phyloP scores from a whole-genome alignment of 2,329 filamentous ascomycete genomes.

The Pseudogymnoascus sp. region DNA sequence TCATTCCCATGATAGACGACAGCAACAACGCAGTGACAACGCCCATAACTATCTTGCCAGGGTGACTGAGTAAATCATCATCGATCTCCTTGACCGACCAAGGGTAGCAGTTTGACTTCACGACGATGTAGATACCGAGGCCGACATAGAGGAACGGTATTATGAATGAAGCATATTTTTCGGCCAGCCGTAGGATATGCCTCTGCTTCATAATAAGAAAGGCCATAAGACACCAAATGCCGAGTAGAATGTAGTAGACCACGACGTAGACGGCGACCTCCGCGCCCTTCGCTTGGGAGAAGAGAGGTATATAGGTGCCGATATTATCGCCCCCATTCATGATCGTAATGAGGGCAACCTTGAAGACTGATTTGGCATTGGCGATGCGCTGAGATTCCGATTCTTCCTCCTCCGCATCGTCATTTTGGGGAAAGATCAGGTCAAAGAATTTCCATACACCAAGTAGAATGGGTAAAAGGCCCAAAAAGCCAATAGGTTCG shows the following conservation, averaged over 20 bases:
- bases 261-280: slow-evolving; percentile 33
- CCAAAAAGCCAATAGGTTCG: slow-evolving; percentile 34
- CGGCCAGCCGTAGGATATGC: slow-evolving; percentile 29
- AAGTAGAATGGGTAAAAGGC: slow-evolving; percentile 31
- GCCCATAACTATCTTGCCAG: background rate
- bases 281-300: slow-evolving; percentile 30
- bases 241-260: slow-evolving; percentile 32
- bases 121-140: slow-evolving; percentile 31
- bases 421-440: slow-evolving; percentile 18
- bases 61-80: slow-evolving; percentile 21
- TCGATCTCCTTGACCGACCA: slow-evolving; percentile 32
- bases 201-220: slow-evolving; percentile 31
- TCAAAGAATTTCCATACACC: slow-evolving; percentile 29
- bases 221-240: slow-evolving; percentile 29
- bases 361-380: slow-evolving; percentile 24
- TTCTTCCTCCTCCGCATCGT: slow-evolving; percentile 17
- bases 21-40: background rate
- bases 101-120: slow-evolving; percentile 32
- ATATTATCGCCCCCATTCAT: slow-evolving; percentile 36
- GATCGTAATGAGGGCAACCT: slow-evolving; percentile 30
- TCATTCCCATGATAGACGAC: background rate
- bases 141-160: slow-evolving; percentile 33
- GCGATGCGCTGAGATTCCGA: slow-evolving; percentile 6
- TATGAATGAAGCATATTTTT: slow-evolving; percentile 13
- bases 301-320: slow-evolving; percentile 33